Evolutionary conservation across 1,284 basidiomycete genomes (phyloP), one percentile per base, ranked within the genome.

Genomic region (Microbotryomycetes sp.): DNA sequence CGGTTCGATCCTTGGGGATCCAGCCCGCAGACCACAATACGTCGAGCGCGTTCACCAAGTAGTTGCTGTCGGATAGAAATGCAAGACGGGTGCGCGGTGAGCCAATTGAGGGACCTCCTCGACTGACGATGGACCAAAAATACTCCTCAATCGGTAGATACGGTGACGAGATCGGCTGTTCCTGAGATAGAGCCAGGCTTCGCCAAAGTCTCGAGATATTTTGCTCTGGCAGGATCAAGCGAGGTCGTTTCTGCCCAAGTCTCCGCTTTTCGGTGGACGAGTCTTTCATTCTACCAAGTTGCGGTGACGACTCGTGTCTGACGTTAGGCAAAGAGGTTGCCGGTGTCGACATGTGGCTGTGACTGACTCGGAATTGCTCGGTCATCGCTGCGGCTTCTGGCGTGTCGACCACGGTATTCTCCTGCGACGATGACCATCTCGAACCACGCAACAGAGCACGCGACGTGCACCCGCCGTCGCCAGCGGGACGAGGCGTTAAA

Each of bases 11-110:
- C 12, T 16, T 7, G 25, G 32, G 32, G 26, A 23, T 16, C 48
- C 23, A 53, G 19, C 66, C 66, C 1, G 66, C 66, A 4, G 28
- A 45, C 58, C 58, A 62, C 3, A 67, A 50, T 1, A 67, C 60
- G 14, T 45, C 25, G 14, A 25, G 16, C 7, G 66, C 49, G 6
- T 50, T 47, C 3, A 55, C 15, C 22, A 60, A 32, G 42, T 56
- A 62, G 42, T 60, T 65, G n/a, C 3, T 15, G 5, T 16, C 5
- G 15, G 51, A 48, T 30, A 67, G 58, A 14, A 25, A n/a, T 12
- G 19, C 36, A 19, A 12, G 36, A 12, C 36, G 9, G 36, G 36
- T 42, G 19, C 36, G 36, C n/a, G n/a, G n/a, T 42, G 9, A 19
- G 12, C 36, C 12, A 12, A 42, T 42, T 12, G 12, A 9, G 2